Base-by-base conservation (phyloP, 1,284 basidiomycete species). In the Rhodotorula sp. region DNA sequence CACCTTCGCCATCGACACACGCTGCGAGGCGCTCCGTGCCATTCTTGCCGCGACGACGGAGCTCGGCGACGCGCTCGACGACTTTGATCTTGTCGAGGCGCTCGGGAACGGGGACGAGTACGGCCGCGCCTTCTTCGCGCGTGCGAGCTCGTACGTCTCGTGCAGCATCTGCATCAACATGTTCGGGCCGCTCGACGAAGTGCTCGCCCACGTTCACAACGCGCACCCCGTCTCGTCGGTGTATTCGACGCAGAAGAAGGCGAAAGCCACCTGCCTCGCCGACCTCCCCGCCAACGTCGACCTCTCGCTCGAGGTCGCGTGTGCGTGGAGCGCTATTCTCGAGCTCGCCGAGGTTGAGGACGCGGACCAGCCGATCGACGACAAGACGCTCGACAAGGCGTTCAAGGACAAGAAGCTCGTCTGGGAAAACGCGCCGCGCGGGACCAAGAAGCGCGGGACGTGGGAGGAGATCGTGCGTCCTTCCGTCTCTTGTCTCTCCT, bases 1-100 rank as follows among this genome's bases (percentile, higher is more conserved):
- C 25, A 19, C 36, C 2, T 48, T 37, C 29, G 32, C 36, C 15
- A 5, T 46, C 21, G 36, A 56, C 12, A 15, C 63, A 13, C 57
- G 62, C 12, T 9, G 61, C 27, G 36, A 58, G 27, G 66, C 70
- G 10, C 48, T 71, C 48, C 36, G 41, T 32, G 25, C 19, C 21
- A 65, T 71, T 29, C 66, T 71, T 62, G 66, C 51, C 8, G 66
- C 46, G 0, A 67, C 58, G 46, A 66, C 51, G 21, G 44, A 36
- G 9, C 21, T 53, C 27, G 22, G 0, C 44, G 57, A 36, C 13
- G 62, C n/a, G 2, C 34, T 61, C 29, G 51, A 22, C 50, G 58
- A 21, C 7, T 34, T 71, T 39, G 50, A 51, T n/a, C 13, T n/a
- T n/a, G n/a, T 29, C 50, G 50, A 29, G n/a, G 50, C 50, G 9